Conservation (phyloP, 257 asterid species). For the Catharanthus roseus region DNA sequence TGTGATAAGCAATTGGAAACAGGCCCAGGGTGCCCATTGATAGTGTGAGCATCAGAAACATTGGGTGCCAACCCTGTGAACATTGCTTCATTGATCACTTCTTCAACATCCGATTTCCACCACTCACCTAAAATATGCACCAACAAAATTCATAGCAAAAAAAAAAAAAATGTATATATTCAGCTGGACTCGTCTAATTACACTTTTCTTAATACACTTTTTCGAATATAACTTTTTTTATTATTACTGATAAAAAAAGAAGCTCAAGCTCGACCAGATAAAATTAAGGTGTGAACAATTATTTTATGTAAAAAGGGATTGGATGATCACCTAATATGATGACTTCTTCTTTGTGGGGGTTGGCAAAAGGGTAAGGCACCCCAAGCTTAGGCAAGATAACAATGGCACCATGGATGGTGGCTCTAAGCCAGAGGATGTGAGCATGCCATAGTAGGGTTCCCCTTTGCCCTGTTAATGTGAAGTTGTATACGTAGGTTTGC, state of each 20-base stretch:
- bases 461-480: conserved; percentile 33
- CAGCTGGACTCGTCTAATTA: too few species aligned
- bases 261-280: too few species aligned
- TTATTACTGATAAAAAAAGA: too few species aligned
- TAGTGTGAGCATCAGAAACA: conserved; percentile 76
- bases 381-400: conserved; percentile 30
- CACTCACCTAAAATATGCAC: too few species aligned
- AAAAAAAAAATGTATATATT: too few species aligned
- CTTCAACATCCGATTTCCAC: conserved; percentile 86
- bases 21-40: conserved; percentile 50
- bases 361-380: conserved; percentile 31
- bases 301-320: too few species aligned
- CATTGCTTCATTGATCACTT: conserved; percentile 46
- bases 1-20: conserved; percentile 30
- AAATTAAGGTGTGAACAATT: too few species aligned
- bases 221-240: too few species aligned
- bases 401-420: conserved; percentile 38
- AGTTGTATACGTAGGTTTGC: conserved; percentile 27
- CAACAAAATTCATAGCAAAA: conserved; percentile 4
- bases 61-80: conserved; percentile 53
- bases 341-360: conserved; percentile 25
- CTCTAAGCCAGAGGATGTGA: conserved; percentile 41
- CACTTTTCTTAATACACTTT: too few species aligned
- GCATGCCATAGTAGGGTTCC: conserved; percentile 45
- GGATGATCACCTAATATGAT: conserved; percentile 27